Evolutionary conservation across 1,284 basidiomycete species (phyloP).

Genomic region (Ceratobasidium sp.): DNA sequence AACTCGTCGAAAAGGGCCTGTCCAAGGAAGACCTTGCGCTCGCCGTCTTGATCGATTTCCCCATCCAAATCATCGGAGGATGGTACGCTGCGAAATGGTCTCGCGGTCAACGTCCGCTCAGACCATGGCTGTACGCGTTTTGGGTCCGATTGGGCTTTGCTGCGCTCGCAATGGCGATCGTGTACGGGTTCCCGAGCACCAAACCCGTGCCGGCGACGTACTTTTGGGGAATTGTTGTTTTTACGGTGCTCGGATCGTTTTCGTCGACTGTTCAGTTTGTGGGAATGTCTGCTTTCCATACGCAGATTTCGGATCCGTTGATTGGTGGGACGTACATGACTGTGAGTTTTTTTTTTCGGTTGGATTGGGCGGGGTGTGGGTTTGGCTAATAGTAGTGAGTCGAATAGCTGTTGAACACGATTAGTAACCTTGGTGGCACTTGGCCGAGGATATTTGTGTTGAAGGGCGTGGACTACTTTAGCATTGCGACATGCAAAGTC

Average conservation of each 20-base stretch:
- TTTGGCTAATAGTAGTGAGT: slow-evolving; percentile 2
- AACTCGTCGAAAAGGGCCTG: slow-evolving; percentile 96
- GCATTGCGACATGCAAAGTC: slow-evolving; percentile 79
- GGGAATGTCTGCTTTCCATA: slow-evolving; percentile 98
- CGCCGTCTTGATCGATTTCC: slow-evolving; percentile 96
- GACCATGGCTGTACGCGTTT: slow-evolving; percentile 91
- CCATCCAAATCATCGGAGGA: slow-evolving; percentile 95
- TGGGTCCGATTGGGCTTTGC: slow-evolving; percentile 85
- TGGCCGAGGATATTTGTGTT: slow-evolving; percentile 96
- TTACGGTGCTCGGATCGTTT: slow-evolving; percentile 87
- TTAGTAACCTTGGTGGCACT: slow-evolving; percentile 96
- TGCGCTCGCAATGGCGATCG: slow-evolving; percentile 77
- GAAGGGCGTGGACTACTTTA: slow-evolving; percentile 90
- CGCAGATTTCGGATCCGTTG: slow-evolving; percentile 93
- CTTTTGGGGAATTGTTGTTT: slow-evolving; percentile 78
- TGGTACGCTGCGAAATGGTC: slow-evolving; percentile 97
- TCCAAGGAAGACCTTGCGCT: slow-evolving; percentile 95
- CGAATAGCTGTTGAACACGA: slow-evolving; percentile 91
- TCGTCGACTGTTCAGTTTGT: slow-evolving; percentile 98
- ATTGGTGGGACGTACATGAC: slow-evolving; percentile 99
- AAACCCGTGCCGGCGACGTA: slow-evolving; percentile 78
- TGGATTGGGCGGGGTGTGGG: not conserved
- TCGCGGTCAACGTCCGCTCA: slow-evolving; percentile 73
- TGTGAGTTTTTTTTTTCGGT: slow-evolving; percentile 55
- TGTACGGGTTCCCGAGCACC: slow-evolving; percentile 79